Conservation (phyloP, 2,329 filamentous ascomycete species). For the Coniella vitis region DNA sequence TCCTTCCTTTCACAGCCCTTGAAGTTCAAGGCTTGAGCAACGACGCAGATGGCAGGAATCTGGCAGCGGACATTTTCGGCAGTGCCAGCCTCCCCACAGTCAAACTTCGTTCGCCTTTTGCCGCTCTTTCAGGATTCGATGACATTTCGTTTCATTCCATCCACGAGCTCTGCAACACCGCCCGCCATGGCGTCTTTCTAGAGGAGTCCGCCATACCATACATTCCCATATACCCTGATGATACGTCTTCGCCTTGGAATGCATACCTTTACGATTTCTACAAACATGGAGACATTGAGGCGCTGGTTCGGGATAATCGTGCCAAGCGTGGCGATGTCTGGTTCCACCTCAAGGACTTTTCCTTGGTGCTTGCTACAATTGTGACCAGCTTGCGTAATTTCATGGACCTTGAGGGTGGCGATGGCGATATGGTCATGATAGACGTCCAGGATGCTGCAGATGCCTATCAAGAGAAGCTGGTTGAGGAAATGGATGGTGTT, state of each 20-base stretch:
- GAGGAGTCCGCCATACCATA: conserved; percentile 68
- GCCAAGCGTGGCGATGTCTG: conserved; percentile 63
- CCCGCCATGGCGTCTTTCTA: conserved; percentile 63
- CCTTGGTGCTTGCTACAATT: conserved; percentile 60
- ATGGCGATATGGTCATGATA: conserved; percentile 36
- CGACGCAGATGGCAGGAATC: neutral
- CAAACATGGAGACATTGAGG: conserved; percentile 59
- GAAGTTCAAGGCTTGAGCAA: conserved; percentile 31
- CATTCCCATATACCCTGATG: conserved; percentile 53
- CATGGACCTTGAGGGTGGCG: conserved; percentile 40
- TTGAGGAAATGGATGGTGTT: conserved; percentile 30
- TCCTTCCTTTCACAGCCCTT: conserved; percentile 52
- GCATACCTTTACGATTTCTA: conserved; percentile 71
- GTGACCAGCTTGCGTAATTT: conserved; percentile 56
- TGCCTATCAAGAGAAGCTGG: conserved; percentile 29
- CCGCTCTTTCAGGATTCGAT: conserved; percentile 60
- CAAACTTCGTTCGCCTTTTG: conserved; percentile 58
- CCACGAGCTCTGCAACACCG: conserved; percentile 58
- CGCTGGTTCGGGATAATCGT: conserved; percentile 57
- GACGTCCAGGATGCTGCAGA: conserved; percentile 34
- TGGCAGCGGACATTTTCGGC: neutral
- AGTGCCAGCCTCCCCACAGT: conserved; percentile 29
- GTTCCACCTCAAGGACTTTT: conserved; percentile 60
- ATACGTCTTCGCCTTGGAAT: conserved; percentile 48
- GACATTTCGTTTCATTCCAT: conserved; percentile 57